Conservation (phyloP, 2,329 filamentous ascomycete genomes). For the Calonectria ilicicola region DNA sequence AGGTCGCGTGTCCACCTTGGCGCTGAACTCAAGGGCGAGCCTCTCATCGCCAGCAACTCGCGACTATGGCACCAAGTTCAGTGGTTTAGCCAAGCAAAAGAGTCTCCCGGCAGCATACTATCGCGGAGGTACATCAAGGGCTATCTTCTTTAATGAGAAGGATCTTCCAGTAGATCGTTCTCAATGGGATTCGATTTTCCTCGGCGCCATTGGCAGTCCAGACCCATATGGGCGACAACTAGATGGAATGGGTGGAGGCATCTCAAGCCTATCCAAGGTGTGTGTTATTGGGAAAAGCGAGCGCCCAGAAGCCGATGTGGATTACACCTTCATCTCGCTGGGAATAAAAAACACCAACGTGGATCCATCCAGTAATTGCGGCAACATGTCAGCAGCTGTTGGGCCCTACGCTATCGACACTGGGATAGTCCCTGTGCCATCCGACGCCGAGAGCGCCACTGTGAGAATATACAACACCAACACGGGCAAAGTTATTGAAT, state of each 20-base stretch:
- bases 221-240: conserved; percentile 76
- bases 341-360: conserved; percentile 69
- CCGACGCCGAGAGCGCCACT: conserved; percentile 46
- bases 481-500: conserved; percentile 69
- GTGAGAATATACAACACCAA: conserved; percentile 77
- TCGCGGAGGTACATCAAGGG: conserved; percentile 73
- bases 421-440: conserved; percentile 57
- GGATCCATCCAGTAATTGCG: conserved; percentile 75
- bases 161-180: conserved; percentile 19
- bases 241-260: conserved; percentile 75
- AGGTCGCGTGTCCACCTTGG: not conserved
- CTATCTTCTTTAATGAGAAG: conserved; percentile 56
- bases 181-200: conserved; percentile 59
- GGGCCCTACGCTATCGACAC: conserved; percentile 73
- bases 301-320: conserved; percentile 30
- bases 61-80: not conserved
- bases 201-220: conserved; percentile 69
- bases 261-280: conserved; percentile 76
- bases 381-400: conserved; percentile 74
- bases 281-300: conserved; percentile 68
- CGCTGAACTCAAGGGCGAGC: not conserved
- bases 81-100: conserved; percentile 17
- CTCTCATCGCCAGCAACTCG: not conserved
- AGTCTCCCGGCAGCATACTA: conserved; percentile 68
- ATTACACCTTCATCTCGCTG: conserved; percentile 72